Evolutionary conservation across 306 rosid species (phyloP), one percentile per base, ranked within the genome.

Genomic region (Fagus sylvatica): DNA sequence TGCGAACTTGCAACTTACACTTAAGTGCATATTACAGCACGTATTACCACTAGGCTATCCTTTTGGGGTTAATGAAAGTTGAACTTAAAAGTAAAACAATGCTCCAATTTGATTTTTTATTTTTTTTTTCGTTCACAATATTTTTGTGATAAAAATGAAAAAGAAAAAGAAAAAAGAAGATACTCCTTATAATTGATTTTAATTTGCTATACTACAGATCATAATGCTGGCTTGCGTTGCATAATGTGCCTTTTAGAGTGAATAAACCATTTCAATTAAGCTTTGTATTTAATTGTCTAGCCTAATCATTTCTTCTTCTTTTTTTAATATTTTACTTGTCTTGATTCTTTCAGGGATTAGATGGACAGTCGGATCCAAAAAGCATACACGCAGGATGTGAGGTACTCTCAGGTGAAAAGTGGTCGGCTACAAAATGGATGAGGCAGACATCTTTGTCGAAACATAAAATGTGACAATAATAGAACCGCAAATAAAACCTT

Each of bases 351-450:
- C 83, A 88, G 91, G 84, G 87, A 43, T 84, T 88, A 28, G 87
- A 88, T 70, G 91, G 91, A 33, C 74, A 85, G 72, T 83, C 86
- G 8, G 89, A 88, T 81, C 87, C 87, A 22, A 78, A 76, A 17
- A 88, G 91, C 84, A 62, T 88, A 64, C 89, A 88, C 54, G 91
- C 86, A 78, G 91, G 91, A 6, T 88, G 91, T 13, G 83, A 88
- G 60, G 91, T 88, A 7, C 74, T 85, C 28, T 37, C 84, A 0
- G 91, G 91, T 13, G 91, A 88, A 74, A 88, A 88, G 60, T 85
- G 91, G 91, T 85, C 91, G 22, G 91, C 91, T 65, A 88, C 91
- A 46, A 88, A 88, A 88, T 88, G 89, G 91, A 83, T 88, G 89
- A 88, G 91, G 78, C 91, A 88, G 80, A 83, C 56, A 82, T 43